Percentiles rank a stretch among this genome's conserved stretches.
Evolutionary conservation across 805 yeast genomes (phyloP).

Genomic region (Sungouiella thailandica): DNA sequence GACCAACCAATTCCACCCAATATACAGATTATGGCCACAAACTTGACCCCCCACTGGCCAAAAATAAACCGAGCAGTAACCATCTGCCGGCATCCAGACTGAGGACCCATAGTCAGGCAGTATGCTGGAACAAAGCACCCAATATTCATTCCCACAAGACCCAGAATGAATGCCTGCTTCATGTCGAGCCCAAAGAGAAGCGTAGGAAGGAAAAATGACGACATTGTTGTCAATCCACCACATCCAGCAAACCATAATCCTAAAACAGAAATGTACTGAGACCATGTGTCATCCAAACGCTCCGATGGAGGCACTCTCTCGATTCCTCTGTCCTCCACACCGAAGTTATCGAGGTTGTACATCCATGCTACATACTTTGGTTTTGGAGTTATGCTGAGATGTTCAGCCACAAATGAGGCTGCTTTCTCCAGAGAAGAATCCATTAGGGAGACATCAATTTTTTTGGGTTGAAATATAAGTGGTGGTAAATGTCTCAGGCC

Average conservation of each 20-base stretch:
- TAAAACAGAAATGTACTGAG: conserved; percentile 25
- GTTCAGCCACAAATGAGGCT: no score
- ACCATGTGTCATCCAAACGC: conserved; percentile 11
- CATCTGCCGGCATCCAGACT: conserved; percentile 35
- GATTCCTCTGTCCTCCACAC: conserved; percentile 32
- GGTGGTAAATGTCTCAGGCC: conserved; percentile 4
- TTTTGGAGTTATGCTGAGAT: no score
- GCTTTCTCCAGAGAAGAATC: no score
- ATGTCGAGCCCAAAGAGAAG: conserved; percentile 23
- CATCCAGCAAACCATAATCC: conserved; percentile 38
- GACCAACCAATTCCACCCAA: conserved; percentile 36
- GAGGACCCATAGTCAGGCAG: conserved; percentile 34
- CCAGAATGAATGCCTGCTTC: conserved; percentile 25
- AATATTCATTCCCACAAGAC: conserved; percentile 23
- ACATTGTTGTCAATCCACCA: conserved; percentile 36
- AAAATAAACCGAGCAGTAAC: conserved; percentile 32
- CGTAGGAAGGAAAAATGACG: conserved; percentile 31
- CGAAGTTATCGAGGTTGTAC: conserved; percentile 13
- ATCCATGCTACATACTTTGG: conserved; percentile 5
- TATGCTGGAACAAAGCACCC: conserved; percentile 37
- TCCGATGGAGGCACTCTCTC: conserved; percentile 29
- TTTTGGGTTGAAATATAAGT: no score
- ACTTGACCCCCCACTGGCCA: conserved; percentile 32
- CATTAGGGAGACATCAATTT: no score
- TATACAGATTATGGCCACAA: conserved; percentile 26